Conservation (phyloP, 495 filamentous ascomycete species). For the Niebla homalea region DNA sequence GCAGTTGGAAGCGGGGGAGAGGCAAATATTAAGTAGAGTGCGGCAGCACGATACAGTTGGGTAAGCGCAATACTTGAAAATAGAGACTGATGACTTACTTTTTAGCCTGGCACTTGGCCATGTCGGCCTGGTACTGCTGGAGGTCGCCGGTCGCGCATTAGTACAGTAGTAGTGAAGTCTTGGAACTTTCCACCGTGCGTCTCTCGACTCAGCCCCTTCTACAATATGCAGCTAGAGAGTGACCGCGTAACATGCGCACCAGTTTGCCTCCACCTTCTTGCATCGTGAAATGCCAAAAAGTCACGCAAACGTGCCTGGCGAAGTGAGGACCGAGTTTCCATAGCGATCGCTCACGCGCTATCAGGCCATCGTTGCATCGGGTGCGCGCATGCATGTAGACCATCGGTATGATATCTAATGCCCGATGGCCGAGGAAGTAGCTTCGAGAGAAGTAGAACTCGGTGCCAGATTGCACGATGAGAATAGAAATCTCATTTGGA, state of each 20-base stretch:
- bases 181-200: no score
- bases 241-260: constrained; percentile 10
- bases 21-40: constrained; percentile 9
- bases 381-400: no score
- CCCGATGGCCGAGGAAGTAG: no score
- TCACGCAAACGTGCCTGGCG: neutral
- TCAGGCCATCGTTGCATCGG: no score
- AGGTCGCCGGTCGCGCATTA: no score
- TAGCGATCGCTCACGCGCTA: neutral
- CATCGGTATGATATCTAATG: no score
- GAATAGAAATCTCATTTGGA: no score
- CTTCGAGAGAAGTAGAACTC: no score
- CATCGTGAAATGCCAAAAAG: no score
- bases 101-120: constrained; percentile 8
- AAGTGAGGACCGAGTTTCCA: constrained; percentile 7
- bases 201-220: no score
- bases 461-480: no score
- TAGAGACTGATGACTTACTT: neutral
- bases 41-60: neutral
- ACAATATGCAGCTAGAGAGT: constrained; percentile 5
- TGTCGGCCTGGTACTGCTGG: constrained; percentile 2
- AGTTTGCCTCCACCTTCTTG: constrained; percentile 4
- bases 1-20: constrained; percentile 6
- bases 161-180: no score
- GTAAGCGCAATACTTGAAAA: constrained; percentile 5